phyloP scores from a whole-genome alignment of 2,329 filamentous ascomycete species.

The Paracoccidioides brasiliensis region DNA sequence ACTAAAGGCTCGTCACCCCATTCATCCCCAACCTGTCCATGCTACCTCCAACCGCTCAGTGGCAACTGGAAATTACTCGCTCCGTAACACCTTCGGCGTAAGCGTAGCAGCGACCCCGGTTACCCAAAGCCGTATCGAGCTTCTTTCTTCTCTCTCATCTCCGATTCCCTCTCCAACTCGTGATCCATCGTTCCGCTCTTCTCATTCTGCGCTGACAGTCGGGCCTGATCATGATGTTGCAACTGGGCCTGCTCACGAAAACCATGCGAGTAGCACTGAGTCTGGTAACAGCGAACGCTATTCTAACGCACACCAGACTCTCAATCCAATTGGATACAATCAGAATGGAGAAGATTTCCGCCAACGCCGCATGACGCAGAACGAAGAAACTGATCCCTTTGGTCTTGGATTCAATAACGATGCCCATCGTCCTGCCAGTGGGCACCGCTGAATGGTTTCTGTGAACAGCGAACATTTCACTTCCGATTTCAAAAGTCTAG shows the following conservation, averaged over 20 bases:
- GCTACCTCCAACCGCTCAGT: background rate
- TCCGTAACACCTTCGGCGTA: background rate
- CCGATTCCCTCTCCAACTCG: background rate
- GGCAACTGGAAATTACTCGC: background rate
- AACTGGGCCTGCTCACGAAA: background rate
- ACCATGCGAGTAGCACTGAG: background rate
- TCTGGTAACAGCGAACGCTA: background rate
- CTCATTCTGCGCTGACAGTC: background rate
- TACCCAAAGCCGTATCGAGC: background rate
- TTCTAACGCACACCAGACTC: background rate
- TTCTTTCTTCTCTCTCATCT: background rate
- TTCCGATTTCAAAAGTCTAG: background rate
- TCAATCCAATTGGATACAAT: background rate
- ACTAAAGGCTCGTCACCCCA: background rate
- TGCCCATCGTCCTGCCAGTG: background rate
- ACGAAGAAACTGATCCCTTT: slow-evolving; percentile 1
- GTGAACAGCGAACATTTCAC: background rate
- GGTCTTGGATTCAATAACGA: slow-evolving; percentile 3
- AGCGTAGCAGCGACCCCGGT: background rate
- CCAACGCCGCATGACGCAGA: background rate
- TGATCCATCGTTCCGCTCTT: background rate
- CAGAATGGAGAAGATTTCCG: background rate
- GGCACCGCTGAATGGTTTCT: background rate
- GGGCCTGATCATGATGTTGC: background rate
- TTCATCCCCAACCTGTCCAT: background rate